Percentiles rank a stretch among this genome's conserved stretches.
Evolutionary conservation across 495 filamentous ascomycete species (phyloP).

Genomic region (Podospora appendiculata): DNA sequence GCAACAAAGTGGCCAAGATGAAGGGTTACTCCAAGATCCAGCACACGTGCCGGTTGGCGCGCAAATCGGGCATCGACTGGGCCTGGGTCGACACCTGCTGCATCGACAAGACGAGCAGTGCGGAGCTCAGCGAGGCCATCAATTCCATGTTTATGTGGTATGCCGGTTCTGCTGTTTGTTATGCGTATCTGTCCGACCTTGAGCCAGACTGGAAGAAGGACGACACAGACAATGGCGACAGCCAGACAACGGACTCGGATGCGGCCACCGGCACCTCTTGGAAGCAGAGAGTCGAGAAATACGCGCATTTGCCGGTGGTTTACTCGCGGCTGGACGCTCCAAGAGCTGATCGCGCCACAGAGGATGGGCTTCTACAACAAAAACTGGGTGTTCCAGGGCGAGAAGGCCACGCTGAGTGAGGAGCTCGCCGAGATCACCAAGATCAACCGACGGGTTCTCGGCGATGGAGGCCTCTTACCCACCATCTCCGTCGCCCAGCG

Average conservation of each 20-base stretch:
- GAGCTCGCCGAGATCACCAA: conserved; percentile 8
- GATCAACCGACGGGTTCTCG: conserved; percentile 5
- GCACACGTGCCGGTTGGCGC: conserved; percentile 25
- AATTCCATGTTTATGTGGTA: conserved; percentile 44
- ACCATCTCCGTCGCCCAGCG: conserved; percentile 10
- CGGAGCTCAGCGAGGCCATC: conserved; percentile 35
- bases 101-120: conserved; percentile 38
- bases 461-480: background rate
- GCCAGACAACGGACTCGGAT: no score
- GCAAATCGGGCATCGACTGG: conserved; percentile 18
- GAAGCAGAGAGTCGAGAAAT: background rate
- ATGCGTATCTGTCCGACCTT: conserved; percentile 24
- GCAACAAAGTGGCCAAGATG: conserved; percentile 1
- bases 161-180: conserved; percentile 21
- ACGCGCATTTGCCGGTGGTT: conserved; percentile 22
- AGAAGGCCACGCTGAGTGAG: conserved; percentile 2
- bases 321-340: conserved; percentile 29
- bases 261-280: background rate
- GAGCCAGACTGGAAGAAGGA: background rate
- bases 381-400: conserved; percentile 16
- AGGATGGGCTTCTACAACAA: conserved; percentile 6
- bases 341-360: conserved; percentile 24
- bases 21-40: conserved; percentile 27
- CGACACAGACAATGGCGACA: background rate
- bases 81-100: conserved; percentile 42